A percentile compares a stretch with the other conserved stretches of the same genome.
These are phyloP conservation scores for Echinochloa phyllopogon DNA, from an alignment of 176 grass and related monocot genomes.

Conservation along the genomic window DNA sequence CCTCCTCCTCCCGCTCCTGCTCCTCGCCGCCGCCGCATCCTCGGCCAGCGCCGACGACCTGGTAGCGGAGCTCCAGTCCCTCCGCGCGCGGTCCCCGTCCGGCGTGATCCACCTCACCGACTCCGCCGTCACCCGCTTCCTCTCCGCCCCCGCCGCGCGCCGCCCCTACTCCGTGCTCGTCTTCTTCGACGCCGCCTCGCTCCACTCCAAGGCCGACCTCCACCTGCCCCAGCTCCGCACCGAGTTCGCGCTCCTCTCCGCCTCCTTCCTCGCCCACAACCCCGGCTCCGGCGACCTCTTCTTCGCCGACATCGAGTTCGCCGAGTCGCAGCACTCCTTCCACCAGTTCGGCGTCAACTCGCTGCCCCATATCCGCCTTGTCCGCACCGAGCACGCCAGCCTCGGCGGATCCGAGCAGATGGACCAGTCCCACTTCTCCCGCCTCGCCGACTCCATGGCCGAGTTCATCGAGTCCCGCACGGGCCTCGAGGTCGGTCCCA, in stretches of 20 bases:
- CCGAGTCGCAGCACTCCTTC: conserved; percentile 85
- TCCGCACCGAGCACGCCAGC: conserved; percentile 57
- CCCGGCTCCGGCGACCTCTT: conserved; percentile 65
- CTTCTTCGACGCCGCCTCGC: conserved; percentile 92
- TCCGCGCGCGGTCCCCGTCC: conserved; percentile 67
- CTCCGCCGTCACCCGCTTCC: conserved; percentile 73
- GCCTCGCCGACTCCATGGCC: conserved; percentile 90
- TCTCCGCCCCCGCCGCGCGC: conserved; percentile 55
- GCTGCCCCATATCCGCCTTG: conserved; percentile 75
- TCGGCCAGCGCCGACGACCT: conserved; percentile 53
- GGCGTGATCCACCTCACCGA: conserved; percentile 90
- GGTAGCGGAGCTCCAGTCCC: conserved; percentile 73
- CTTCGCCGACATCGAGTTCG: conserved; percentile 94
- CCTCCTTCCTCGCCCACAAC: conserved; percentile 73
- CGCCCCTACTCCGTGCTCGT: conserved; percentile 78
- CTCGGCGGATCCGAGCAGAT: conserved; percentile 75
- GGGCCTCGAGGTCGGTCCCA: conserved; percentile 79
- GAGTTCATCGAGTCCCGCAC: conserved; percentile 83
- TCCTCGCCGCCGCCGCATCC: not conserved
- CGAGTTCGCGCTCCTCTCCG: conserved; percentile 81
- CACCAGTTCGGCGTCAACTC: conserved; percentile 84
- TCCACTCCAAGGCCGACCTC: conserved; percentile 88
- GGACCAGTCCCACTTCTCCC: conserved; percentile 82
- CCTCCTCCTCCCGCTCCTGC: conserved; percentile 36
- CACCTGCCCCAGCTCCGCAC: conserved; percentile 84